phyloP scores from a whole-genome alignment of 2,329 filamentous ascomycete genomes.

The Chrysosphaeria jannelii region DNA sequence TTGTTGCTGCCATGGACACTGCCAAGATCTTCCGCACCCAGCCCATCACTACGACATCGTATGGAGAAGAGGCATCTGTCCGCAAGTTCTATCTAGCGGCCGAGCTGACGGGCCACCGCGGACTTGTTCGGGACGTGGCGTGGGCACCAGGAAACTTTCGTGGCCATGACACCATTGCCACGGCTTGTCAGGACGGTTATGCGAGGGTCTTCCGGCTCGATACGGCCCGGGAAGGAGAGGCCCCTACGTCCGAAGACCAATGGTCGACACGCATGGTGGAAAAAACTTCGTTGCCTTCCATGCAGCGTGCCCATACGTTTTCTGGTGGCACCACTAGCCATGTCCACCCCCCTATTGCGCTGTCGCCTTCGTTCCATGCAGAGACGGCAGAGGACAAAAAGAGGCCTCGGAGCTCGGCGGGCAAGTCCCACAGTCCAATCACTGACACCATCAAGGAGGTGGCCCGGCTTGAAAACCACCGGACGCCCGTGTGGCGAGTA shows the following conservation, averaged over 20 bases:
- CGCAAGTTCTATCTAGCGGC: conserved; percentile 68
- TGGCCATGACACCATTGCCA: conserved; percentile 72
- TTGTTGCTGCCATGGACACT: conserved; percentile 60
- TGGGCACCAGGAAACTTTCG: conserved; percentile 83
- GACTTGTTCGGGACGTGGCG: conserved; percentile 59
- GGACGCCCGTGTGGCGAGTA: conserved; percentile 46
- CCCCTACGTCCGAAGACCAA: too few relatives aligned
- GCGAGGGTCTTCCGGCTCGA: conserved; percentile 67
- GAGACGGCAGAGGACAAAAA: too few relatives aligned
- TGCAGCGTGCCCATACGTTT: too few relatives aligned
- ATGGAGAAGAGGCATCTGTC: conserved; percentile 22
- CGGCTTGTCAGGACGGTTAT: conserved; percentile 73
- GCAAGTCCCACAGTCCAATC: too few relatives aligned
- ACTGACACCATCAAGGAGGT: conserved; percentile 24
- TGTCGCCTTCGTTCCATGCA: too few relatives aligned
- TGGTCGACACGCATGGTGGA: too few relatives aligned
- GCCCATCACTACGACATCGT: conserved; percentile 20
- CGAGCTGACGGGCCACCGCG: conserved; percentile 41
- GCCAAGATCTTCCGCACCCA: conserved; percentile 61
- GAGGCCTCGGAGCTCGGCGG: too few relatives aligned
- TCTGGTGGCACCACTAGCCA: not conserved
- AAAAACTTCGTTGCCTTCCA: too few relatives aligned
- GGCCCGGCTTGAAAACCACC: conserved; percentile 33
- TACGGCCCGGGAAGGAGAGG: too few relatives aligned
- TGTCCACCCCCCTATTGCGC: too few relatives aligned